Evolutionary conservation across 495 filamentous ascomycete genomes (phyloP), one percentile per base, ranked within the genome.

Genomic region (Aspergillus wentii): DNA sequence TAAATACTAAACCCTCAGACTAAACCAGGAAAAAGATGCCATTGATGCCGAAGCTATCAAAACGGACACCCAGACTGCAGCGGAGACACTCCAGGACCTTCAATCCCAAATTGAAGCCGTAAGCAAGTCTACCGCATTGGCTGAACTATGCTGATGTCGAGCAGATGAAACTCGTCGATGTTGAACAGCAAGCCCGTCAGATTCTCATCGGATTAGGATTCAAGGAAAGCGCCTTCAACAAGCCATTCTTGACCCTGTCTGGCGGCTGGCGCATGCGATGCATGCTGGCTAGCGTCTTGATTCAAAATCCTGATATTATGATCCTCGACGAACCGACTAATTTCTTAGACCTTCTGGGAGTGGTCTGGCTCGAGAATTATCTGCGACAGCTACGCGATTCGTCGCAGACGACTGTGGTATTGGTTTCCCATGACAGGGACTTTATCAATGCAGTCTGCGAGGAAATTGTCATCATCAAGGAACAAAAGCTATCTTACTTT

Each of bases 311-410:
- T 0, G 84, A 90, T 46, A 77, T 91, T 33, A 71, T 91, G 46
- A 83, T 94, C 33, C 79, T 94, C 13, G 86, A 94, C 65, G 87
- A 94, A 49, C 86, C 87, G 3, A 91, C 87, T 34, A 91, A 91
- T 54, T 90, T 84, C 54, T 68, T 91, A 2, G 87, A 94, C 52
- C 71, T 94, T 0, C 69, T 86, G 0, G 81, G 81, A n/a, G 83
- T 91, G 16, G 74, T 91, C 18, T 94, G 86, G 86, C 72, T 94
- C 1, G 78, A 94, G 53, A 70, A 67, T 5, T 81, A 86, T 45
- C 74, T 90, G 15, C 61, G 70, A 23, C 61, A 68, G 20, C 54
- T 85, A 9, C 57, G 65, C 11, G 51, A 69, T 1, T 46, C 32
- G 2, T 62, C 64, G 1, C 47, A 55, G 18, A 62, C 57, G 13